Conservation (phyloP, 2,329 filamentous ascomycete genomes). For the Zymoseptoria crescenta region DNA sequence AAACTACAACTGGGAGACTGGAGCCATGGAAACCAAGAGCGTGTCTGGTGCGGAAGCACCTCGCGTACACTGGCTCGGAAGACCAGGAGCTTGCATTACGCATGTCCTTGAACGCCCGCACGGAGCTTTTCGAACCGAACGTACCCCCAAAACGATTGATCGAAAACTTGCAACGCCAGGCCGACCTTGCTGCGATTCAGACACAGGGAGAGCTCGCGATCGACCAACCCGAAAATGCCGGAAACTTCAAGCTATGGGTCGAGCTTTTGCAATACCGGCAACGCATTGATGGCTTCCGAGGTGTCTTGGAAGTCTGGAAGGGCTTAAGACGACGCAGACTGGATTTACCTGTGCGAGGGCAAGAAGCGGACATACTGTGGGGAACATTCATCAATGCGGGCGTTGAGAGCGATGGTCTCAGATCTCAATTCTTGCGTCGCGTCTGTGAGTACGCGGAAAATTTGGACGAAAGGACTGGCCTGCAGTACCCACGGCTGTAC, state of each 20-base stretch:
- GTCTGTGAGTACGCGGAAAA: conserved; percentile 36
- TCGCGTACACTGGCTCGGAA: background rate
- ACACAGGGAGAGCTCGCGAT: conserved; percentile 23
- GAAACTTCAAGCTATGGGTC: conserved; percentile 34
- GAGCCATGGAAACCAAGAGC: background rate
- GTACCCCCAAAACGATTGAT: conserved; percentile 3
- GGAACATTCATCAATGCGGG: conserved; percentile 35
- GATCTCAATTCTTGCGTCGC: conserved; percentile 26
- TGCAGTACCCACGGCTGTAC: conserved; percentile 36
- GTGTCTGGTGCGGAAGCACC: background rate
- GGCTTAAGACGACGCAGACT: conserved; percentile 31
- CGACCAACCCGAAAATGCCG: conserved; percentile 22
- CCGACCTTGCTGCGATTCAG: conserved; percentile 19
- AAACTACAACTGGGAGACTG: background rate
- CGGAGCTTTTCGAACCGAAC: conserved; percentile 1
- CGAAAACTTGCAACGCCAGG: conserved; percentile 24
- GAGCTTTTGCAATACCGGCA: conserved; percentile 35
- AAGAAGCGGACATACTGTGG: conserved; percentile 40
- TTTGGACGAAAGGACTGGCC: conserved; percentile 33
- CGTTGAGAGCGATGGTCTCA: conserved; percentile 10
- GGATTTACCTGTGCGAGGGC: conserved; percentile 33
- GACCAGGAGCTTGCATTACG: conserved; percentile 8
- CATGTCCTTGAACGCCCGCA: conserved; percentile 9
- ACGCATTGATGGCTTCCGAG: conserved; percentile 34
- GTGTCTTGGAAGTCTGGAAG: conserved; percentile 39